Evolutionary conservation across 2,329 filamentous ascomycete genomes (phyloP), one percentile per base, ranked within the genome.

Genomic region (Colletotrichum lindemuthianum): DNA sequence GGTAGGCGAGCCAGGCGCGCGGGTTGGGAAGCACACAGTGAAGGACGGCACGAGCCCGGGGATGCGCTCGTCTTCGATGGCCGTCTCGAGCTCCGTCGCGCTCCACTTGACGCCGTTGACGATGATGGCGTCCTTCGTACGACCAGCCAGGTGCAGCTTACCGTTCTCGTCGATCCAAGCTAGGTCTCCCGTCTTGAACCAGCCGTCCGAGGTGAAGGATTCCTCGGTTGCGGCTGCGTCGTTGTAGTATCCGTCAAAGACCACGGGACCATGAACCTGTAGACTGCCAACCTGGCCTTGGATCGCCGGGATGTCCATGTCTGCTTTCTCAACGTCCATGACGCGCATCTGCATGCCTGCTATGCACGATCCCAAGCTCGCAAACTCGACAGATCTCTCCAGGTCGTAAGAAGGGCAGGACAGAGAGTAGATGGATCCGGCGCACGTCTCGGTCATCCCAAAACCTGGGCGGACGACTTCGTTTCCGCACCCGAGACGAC

Each of bases 231-330:
- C 87, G 49, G 82, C 76, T 0, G 80, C 78, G 55, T 88, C 87
- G 51, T 80, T 79, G 82, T 86, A 90, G 71, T 92, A 91, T 2
- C 84, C 83, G 60, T 85, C 82, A 79, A 90, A 90, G 8, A 92
- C 78, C 48, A 88, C 86, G 0, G 82, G 82, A 2, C 82, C 87
- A 4, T 80, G 79, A 0, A 90, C 76, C 79, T 86, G 87, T 13
- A 91, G 78, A 70, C 89, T 83, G 2, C 89, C 88, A 6, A 79
- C 72, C n/a, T 74, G 69, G 34, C 72, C 72, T 7, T 61, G 16
- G 8, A 16, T 36, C 4, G 63, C 68, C 7, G 61, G 54, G 15
- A 69, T 55, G 8, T 60, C 66, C 15, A 69, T 55, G 8, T 60
- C 66, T 15, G 56, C 36, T 8, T 63, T 59, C 10, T 66, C 66